These are phyloP conservation scores for Pharnaceum exiguum DNA, from an alignment of 148 eudicot genomes.

Conservation along the genomic window DNA sequence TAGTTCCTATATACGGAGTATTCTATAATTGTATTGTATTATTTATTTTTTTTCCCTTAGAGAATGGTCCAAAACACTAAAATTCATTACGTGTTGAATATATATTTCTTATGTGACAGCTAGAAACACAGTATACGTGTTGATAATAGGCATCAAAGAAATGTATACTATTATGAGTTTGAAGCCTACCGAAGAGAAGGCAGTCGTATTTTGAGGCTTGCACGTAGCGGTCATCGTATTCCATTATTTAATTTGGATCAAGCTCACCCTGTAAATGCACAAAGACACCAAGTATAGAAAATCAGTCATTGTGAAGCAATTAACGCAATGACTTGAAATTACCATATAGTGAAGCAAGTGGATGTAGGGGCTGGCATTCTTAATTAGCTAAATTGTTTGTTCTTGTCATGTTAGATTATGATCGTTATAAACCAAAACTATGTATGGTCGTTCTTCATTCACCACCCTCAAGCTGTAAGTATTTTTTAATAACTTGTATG, in stretches of 20 bases:
- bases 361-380: too few relatives aligned
- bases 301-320: not conserved
- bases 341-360: too few relatives aligned
- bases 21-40: not conserved
- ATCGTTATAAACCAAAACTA: too few relatives aligned
- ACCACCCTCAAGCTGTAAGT: too few relatives aligned
- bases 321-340: too few relatives aligned
- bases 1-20: not conserved
- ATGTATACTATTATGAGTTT: not conserved
- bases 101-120: not conserved
- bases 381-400: too few relatives aligned
- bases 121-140: too few relatives aligned
- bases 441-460: too few relatives aligned
- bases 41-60: not conserved
- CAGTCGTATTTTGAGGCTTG: conserved; percentile 64
- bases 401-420: too few relatives aligned
- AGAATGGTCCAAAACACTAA: not conserved
- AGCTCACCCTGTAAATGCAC: conserved; percentile 4
- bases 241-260: conserved; percentile 56
- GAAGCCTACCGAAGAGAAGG: conserved; percentile 67
- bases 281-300: not conserved
- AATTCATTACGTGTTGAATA: not conserved
- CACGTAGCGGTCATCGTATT: conserved; percentile 34
- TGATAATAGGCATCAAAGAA: too few relatives aligned
- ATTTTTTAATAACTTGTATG: too few relatives aligned